Evolutionary conservation across 2,329 filamentous ascomycete genomes (phyloP), one percentile per base, ranked within the genome.

Genomic region (Exophiala oligosperma): DNA sequence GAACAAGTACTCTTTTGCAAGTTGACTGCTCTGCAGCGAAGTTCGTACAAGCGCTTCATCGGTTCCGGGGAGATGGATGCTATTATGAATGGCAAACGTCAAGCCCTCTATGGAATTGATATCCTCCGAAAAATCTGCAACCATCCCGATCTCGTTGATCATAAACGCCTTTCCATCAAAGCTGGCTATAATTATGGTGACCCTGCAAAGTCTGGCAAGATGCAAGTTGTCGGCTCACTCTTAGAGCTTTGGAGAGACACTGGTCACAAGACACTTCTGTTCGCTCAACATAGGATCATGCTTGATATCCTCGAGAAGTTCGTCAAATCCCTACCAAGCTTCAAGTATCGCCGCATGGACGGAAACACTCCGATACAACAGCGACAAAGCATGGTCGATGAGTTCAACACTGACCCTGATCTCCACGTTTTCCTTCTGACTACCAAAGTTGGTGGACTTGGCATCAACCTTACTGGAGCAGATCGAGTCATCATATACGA

Each of bases 401-500:
- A 87, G 59, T 99, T 99, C 80, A 99, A 99, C 71, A 88, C 85
- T 12, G 83, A 90, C 50, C 86, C 89, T 0, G 76, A 87, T 40
- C 77, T 97, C 4, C 86, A 97, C 67, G 85, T 99, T 0, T 99
- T 99, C 69, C 79, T 99, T 1, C 82, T 99, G 54, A 97, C 94
- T 0, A 99, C 95, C 0, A 95, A 95, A 70, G 95, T 97, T 17
- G 94, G 94, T 47, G 94, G 94, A 0, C 79, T 99, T 12, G 94
- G 94, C 4, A 89, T 96, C 48, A 99, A 99, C 66, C 78, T 99
- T 23, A 99, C 94, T 0, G 94, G 94, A 6, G 94, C 94, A 4
- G 91, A 96, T 70, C 86, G 94, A 35, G 93, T 99, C 63, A 96
- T 99, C 70, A 97, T 99, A 54, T 99, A 94, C 70, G 95, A 99